Evolutionary conservation across 768 basidiomycete species (phyloP).

Genomic region (Exsudoporus frostii): DNA sequence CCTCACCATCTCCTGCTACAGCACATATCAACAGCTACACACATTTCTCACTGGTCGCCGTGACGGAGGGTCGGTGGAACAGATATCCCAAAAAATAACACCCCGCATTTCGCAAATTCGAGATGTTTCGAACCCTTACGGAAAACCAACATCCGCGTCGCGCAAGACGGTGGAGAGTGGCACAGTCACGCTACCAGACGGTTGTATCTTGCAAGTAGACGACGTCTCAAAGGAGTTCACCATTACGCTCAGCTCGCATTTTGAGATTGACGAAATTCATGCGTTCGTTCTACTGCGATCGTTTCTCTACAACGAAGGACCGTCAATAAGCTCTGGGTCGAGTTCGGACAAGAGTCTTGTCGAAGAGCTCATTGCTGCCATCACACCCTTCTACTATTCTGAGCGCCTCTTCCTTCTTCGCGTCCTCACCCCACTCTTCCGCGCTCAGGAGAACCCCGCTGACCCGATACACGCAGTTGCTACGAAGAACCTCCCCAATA

Average conservation of each 20-base stretch:
- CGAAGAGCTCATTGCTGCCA: conserved; percentile 49
- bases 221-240: conserved; percentile 69
- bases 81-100: conserved; percentile 55
- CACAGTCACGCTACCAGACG: conserved; percentile 66
- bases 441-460: conserved; percentile 57
- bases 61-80: conserved; percentile 56
- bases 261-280: conserved; percentile 79
- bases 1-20: conserved; percentile 23
- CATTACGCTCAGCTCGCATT: conserved; percentile 65
- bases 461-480: conserved; percentile 57
- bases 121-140: conserved; percentile 62
- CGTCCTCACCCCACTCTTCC: conserved; percentile 70
- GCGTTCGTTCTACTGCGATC: conserved; percentile 71
- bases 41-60: conserved; percentile 53
- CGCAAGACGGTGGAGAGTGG: conserved; percentile 64
- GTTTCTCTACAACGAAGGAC: conserved; percentile 75
- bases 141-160: conserved; percentile 65
- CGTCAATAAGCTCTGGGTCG: conserved; percentile 48
- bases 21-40: conserved; percentile 66
- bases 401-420: conserved; percentile 74
- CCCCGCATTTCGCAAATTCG: conserved; percentile 57
- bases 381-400: conserved; percentile 79
- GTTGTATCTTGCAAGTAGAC: conserved; percentile 58
- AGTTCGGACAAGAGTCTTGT: conserved; percentile 38
- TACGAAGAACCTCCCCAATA: conserved; percentile 48